Evolutionary conservation across 208 protist species (phyloP), one percentile per base, ranked within the genome.

Genomic region (Acanthamoeba healyi): DNA sequence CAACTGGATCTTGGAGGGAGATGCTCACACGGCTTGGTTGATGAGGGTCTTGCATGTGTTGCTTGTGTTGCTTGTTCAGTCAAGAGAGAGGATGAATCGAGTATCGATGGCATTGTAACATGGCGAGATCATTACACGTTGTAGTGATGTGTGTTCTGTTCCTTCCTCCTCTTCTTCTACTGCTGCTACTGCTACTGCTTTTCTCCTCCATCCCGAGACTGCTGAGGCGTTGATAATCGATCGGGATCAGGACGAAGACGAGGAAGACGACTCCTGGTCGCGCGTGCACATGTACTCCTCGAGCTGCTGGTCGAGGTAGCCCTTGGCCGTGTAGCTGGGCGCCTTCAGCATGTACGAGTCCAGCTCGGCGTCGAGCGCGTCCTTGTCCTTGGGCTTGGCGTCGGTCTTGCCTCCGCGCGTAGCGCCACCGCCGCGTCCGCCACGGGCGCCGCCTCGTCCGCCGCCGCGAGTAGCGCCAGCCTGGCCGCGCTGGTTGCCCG

Each of bases 261-360:
- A 72, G 0, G 63, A 72, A 1, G 63, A 6, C 63, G 26, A 19
- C 40, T 82, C 72, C 72, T 82, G 42, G 5, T 82, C 42, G 42
- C 72, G 72, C 26, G 72, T 14, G 15, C 22, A 40, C 72, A 82
- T 82, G 72, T 82, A 82, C 17, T 82, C 72, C 15, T 82, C 72
- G 72, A 82, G 72, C 26, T 82, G 26, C 42, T 82, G 72, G 10
- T 82, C 72, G 40, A 82, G 72, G 42, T 82, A 82, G 72, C 40
- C 54, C 42, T 82, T 82, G 42, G 72, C 72, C 6, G 72, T n/a
- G n/a, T n/a, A 54, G 24, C 26, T 26, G 3, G 72, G 26, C 40
- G 36, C 32, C 72, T 82, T 10, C 72, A 82, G 72, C 42, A 44
- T 82, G 42, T 82, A 82, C 26, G 72, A 44, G 22, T 51, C 40